These are phyloP conservation scores for Monotropa hypopitys DNA, from an alignment of 179 eudicot species.

Conservation along the genomic window DNA sequence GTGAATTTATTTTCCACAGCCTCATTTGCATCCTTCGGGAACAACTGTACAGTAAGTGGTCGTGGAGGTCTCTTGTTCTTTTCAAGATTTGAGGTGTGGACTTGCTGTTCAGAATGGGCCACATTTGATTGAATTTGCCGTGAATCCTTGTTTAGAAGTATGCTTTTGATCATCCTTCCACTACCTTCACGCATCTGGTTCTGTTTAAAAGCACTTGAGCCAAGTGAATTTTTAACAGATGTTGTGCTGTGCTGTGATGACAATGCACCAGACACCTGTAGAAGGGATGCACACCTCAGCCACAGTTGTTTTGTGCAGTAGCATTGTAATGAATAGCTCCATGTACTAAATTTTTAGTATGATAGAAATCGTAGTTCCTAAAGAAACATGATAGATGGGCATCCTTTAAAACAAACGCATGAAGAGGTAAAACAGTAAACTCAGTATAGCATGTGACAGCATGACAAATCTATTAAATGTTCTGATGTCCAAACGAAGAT, in stretches of 20 bases:
- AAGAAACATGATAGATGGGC: neutral
- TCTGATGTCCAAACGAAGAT: neutral
- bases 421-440: neutral
- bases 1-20: constrained; percentile 39
- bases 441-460: neutral
- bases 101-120: constrained; percentile 37
- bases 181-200: constrained; percentile 62
- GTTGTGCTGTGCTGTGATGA: constrained; percentile 26
- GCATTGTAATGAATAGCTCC: neutral
- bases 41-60: constrained; percentile 29
- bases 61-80: constrained; percentile 83
- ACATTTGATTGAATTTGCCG: constrained; percentile 34
- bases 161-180: constrained; percentile 79
- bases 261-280: constrained; percentile 31
- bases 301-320: neutral
- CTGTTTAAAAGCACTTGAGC: constrained; percentile 33
- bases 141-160: constrained; percentile 60
- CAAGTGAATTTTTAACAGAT: constrained; percentile 26
- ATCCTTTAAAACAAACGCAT: neutral
- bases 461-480: neutral
- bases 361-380: neutral
- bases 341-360: neutral
- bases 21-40: constrained; percentile 40
- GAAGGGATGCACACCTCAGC: neutral
- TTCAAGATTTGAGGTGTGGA: constrained; percentile 34